phyloP scores from a whole-genome alignment of 352 stramenopile genomes.

The Halophytophthora polymorphica region DNA sequence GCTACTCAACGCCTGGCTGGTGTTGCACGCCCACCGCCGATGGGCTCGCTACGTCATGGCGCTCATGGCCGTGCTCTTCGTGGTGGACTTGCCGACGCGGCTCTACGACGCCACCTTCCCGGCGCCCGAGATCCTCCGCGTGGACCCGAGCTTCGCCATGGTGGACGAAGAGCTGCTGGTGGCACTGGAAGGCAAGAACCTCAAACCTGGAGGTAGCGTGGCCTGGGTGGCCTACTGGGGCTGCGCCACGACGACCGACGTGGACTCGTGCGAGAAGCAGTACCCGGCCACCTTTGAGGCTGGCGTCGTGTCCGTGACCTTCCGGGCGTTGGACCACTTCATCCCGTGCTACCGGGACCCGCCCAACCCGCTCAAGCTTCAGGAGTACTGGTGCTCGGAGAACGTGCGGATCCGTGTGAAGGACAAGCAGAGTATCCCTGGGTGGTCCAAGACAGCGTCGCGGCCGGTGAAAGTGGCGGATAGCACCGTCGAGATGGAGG shows the following conservation, averaged over 20 bases:
- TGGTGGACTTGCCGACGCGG: slow-evolving; percentile 42
- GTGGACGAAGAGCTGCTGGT: slow-evolving; percentile 72
- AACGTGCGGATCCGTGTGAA: slow-evolving; percentile 73
- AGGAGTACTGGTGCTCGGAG: slow-evolving; percentile 72
- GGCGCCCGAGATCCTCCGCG: slow-evolving; percentile 42
- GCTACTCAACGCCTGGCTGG: slow-evolving; percentile 34
- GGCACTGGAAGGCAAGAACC: slow-evolving; percentile 61
- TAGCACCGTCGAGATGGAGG: not conserved
- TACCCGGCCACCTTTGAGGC: slow-evolving; percentile 58
- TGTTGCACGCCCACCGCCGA: slow-evolving; percentile 50
- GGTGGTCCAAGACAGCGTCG: slow-evolving; percentile 45
- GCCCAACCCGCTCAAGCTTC: slow-evolving; percentile 66
- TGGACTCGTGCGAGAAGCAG: slow-evolving; percentile 69
- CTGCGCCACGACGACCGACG: slow-evolving; percentile 54
- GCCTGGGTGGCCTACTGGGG: slow-evolving; percentile 83
- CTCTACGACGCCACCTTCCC: slow-evolving; percentile 58
- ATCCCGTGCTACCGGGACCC: slow-evolving; percentile 85
- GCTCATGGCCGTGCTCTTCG: slow-evolving; percentile 37
- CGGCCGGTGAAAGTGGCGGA: slow-evolving; percentile 3
- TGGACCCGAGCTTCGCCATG: slow-evolving; percentile 70
- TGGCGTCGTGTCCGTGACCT: slow-evolving; percentile 67
- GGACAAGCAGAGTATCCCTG: slow-evolving; percentile 73
- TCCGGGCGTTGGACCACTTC: slow-evolving; percentile 72
- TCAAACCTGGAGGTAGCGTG: slow-evolving; percentile 70
- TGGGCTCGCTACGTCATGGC: slow-evolving; percentile 56